These are phyloP conservation scores for Phaseolus coccineus DNA, from an alignment of 331 rosid species.

Conservation along the genomic window DNA sequence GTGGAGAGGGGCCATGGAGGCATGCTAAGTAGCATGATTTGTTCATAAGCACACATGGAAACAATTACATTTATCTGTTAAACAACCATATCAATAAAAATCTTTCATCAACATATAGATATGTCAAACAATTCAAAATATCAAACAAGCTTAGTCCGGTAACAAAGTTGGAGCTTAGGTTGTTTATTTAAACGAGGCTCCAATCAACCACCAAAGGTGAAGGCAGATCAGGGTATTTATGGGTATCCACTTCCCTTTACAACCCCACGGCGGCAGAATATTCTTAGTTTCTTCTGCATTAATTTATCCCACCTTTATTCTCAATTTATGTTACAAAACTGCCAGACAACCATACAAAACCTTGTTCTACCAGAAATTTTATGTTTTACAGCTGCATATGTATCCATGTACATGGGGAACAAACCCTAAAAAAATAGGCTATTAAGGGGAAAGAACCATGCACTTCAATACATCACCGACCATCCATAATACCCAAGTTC, in stretches of 20 bases:
- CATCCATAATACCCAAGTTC: too few relatives aligned
- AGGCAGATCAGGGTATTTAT: neutral
- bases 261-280: conserved; percentile 6
- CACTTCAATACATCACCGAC: too few relatives aligned
- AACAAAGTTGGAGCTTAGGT: neutral
- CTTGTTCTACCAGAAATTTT: too few relatives aligned
- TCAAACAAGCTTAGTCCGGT: neutral
- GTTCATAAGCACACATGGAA: neutral
- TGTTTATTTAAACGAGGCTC: neutral
- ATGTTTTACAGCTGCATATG: too few relatives aligned
- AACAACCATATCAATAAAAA: conserved; percentile 4
- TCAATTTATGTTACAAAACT: neutral
- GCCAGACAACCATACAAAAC: too few relatives aligned
- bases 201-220: conserved; percentile 1
- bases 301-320: neutral
- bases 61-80: neutral
- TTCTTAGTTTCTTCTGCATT: neutral
- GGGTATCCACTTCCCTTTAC: neutral
- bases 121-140: neutral
- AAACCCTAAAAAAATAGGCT: too few relatives aligned
- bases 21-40: neutral
- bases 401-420: too few relatives aligned
- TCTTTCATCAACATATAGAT: neutral
- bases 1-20: neutral
- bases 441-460: too few relatives aligned